Percentiles rank a stretch among this genome's conserved stretches.
Conservation (phyloP, 163 green algal genomes). For the Scenedesmus sp. region DNA sequence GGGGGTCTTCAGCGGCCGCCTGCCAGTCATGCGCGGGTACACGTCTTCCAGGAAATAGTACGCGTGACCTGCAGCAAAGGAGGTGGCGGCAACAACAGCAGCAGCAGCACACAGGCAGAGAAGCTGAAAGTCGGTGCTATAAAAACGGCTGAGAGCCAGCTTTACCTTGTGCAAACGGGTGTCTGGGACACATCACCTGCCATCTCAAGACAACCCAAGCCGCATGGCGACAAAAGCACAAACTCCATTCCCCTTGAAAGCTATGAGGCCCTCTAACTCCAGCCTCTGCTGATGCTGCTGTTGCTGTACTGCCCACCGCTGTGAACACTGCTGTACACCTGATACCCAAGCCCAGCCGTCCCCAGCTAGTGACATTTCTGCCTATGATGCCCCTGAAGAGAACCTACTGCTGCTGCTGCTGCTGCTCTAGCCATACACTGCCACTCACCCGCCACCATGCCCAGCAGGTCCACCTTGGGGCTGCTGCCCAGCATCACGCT, state of each 20-base stretch:
- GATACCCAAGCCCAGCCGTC: conserved; percentile 96
- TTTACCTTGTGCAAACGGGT: too few species aligned
- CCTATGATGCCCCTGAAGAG: not conserved
- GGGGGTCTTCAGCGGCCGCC: conserved; percentile 87
- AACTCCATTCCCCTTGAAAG: conserved; percentile 23
- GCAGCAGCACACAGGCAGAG: not conserved
- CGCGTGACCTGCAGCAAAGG: conserved; percentile 78
- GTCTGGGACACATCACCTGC: too few species aligned
- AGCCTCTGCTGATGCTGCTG: not conserved
- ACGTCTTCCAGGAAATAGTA: conserved; percentile 99
- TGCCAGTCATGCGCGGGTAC: conserved; percentile 92
- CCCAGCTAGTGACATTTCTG: conserved; percentile 85
- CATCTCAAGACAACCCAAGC: too few species aligned
- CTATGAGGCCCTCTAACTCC: conserved; percentile 61
- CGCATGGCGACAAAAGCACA: too few species aligned
- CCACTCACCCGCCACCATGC: conserved; percentile 90
- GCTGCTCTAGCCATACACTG: not conserved
- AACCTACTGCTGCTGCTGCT: not conserved
- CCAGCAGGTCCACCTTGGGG: conserved; percentile 94
- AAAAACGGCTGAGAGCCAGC: too few species aligned
- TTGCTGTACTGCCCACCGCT: not conserved
- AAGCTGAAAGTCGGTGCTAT: not conserved
- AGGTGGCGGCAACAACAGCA: not conserved
- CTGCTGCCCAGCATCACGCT: conserved; percentile 91
- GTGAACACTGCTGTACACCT: conserved; percentile 59